Evolutionary conservation across 2,329 filamentous ascomycete species (phyloP), one percentile per base, ranked within the genome.

Genomic region (Diaporthe longicolla): DNA sequence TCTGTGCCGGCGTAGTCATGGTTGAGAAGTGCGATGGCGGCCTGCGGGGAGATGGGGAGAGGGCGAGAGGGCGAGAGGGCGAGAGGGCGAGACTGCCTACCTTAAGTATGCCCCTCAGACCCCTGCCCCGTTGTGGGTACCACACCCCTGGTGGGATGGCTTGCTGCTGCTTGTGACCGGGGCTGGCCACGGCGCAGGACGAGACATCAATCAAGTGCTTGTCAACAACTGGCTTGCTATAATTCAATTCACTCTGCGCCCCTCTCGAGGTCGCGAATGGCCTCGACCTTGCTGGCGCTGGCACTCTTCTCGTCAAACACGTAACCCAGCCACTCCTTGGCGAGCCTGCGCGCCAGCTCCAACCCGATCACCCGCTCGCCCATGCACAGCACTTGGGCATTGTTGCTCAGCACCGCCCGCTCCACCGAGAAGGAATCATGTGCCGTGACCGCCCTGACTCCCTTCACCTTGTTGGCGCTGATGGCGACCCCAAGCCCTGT

Each of bases 401-500:
- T 92, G 82, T 97, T 97, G 85, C 93, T 95, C 79, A 96, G 84
- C 15, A 97, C 89, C 26, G 93, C 91, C 66, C 94, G 86, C 87
- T 97, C 94, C 8, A 97, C 94, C 72, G 89, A 92, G 86, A 95
- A 97, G 77, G 91, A 92, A 81, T 97, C 95, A 82, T 97, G 95
- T 1, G 95, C 95, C 7, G 94, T 97, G 24, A 97, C 95, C n/a
- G 95, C 95, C 32, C 94, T 88, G 75, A 97, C 91, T 8, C 94
- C 94, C 73, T 91, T 92, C 77, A 97, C 91, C 83, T 97, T 97
- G 88, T 97, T 97, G 77, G 95, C 95, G n/a, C 90, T 86, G 81
- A 97, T 97, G 78, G 95, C 94, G 10, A 97, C 95, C 26, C 95
- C 95, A 10, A 97, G 89, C 0, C 95, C 95, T 0, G 95, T 97